A percentile compares a stretch with the other conserved stretches of the same genome.
These are phyloP conservation scores for Fusarium papillatum DNA, from an alignment of 2,329 filamentous ascomycete genomes.

Conservation along the genomic window DNA sequence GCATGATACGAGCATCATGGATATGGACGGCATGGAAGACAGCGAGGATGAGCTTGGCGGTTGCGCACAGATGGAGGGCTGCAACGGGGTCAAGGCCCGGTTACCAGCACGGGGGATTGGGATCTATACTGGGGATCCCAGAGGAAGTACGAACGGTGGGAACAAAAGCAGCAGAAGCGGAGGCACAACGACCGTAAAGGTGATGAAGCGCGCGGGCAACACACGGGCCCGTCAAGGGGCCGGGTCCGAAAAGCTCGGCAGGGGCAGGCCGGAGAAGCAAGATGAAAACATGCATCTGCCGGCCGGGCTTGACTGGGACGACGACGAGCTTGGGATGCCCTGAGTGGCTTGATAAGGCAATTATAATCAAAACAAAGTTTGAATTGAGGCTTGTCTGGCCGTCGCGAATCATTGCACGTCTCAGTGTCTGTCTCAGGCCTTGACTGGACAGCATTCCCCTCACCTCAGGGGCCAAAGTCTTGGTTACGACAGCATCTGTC, in stretches of 20 bases:
- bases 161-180: not conserved
- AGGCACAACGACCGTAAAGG: constrained; percentile 2
- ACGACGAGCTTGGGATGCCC: constrained; percentile 35
- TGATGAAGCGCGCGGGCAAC: constrained; percentile 33
- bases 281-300: not conserved
- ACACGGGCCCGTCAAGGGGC: constrained; percentile 20
- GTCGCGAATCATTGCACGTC: constrained; percentile 23
- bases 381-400: not conserved
- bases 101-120: not conserved
- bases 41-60: constrained; percentile 41
- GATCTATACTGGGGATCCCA: constrained; percentile 3
- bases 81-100: not conserved
- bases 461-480: constrained; percentile 22
- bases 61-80: constrained; percentile 11
- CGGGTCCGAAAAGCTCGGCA: constrained; percentile 16
- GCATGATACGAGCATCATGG: constrained; percentile 28
- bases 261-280: constrained; percentile 21
- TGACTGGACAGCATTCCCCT: constrained; percentile 27
- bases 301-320: constrained; percentile 23
- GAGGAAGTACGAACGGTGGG: constrained; percentile 3
- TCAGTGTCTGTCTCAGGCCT: constrained; percentile 33
- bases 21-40: constrained; percentile 19
- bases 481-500: constrained; percentile 32
- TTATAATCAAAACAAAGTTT: not conserved
- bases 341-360: constrained; percentile 11